Percentiles rank a stretch among this genome's conserved stretches.
Evolutionary conservation across 192 early-diverging fungal species (phyloP).

Genomic region (Coemansia erecta): DNA sequence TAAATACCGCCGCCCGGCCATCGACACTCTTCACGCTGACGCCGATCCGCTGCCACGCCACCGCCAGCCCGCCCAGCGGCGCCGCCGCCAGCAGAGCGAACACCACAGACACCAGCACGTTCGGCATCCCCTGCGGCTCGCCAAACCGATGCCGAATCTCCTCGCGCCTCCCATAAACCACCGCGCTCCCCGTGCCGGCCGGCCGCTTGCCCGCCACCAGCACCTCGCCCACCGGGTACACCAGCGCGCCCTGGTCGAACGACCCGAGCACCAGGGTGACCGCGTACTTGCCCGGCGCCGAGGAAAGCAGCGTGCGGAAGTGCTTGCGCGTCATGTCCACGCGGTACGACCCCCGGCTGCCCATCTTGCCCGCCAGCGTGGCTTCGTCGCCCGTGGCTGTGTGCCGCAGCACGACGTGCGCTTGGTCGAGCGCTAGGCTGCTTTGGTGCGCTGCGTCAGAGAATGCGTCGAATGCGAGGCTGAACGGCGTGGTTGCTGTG

Average conservation of each 20-base stretch:
- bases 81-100: constrained; percentile 22
- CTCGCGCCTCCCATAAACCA: constrained; percentile 19
- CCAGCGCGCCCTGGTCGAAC: constrained; percentile 25
- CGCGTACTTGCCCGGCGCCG: constrained; percentile 24
- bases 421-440: constrained; percentile 35
- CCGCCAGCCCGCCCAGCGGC: constrained; percentile 26
- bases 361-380: constrained; percentile 20
- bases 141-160: constrained; percentile 50
- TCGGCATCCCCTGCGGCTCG: constrained; percentile 43
- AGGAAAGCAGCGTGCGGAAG: constrained; percentile 28
- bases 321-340: constrained; percentile 36
- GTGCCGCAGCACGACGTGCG: constrained; percentile 39
- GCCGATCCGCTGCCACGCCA: constrained; percentile 38
- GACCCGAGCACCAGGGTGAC: constrained; percentile 42
- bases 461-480: constrained; percentile 24
- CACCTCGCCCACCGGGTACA: constrained; percentile 37
- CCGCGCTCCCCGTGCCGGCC: neutral
- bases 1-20: constrained; percentile 21
- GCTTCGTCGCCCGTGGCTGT: constrained; percentile 24
- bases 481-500: constrained; percentile 27
- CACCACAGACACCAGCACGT: constrained; percentile 28
- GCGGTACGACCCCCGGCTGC: constrained; percentile 22
- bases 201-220: constrained; percentile 14
- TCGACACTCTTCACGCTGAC: constrained; percentile 28
- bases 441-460: neutral